A percentile compares a stretch with the other conserved stretches of the same genome.
Evolutionary conservation across 371 early-diverging fungal genomes (phyloP).

Genomic region (Mucor racemosus): DNA sequence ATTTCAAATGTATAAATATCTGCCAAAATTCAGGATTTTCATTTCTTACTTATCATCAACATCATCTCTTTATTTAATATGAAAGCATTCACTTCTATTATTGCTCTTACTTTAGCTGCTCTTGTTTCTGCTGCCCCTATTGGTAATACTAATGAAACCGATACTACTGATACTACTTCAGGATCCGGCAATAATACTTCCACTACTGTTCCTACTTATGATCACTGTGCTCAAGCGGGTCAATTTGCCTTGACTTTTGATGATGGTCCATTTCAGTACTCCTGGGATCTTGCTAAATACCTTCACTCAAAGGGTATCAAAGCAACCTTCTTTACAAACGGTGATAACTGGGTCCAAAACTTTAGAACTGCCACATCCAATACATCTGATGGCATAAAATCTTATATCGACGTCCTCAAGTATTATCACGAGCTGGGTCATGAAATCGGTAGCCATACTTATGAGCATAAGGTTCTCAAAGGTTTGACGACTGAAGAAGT

Average conservation of each 20-base stretch:
- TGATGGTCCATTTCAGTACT: slow-evolving; percentile 33
- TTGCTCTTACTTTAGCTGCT: slow-evolving; percentile 12
- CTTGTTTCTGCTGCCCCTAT: slow-evolving; percentile 14
- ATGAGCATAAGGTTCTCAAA: slow-evolving; percentile 15
- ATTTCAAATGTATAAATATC: neutral
- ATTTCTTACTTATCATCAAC: neutral
- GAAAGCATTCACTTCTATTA: slow-evolving; percentile 7
- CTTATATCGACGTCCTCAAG: slow-evolving; percentile 25
- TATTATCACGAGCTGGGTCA: slow-evolving; percentile 25
- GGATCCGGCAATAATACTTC: neutral
- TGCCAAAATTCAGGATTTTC: neutral
- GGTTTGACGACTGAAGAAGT: slow-evolving; percentile 16
- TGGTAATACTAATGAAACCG: neutral
- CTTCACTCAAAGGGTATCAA: slow-evolving; percentile 19
- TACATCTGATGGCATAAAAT: slow-evolving; percentile 22
- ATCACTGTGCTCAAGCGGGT: slow-evolving; percentile 24
- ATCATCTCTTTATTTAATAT: neutral
- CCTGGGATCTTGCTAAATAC: slow-evolving; percentile 24
- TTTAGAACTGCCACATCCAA: neutral
- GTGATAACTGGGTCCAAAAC: slow-evolving; percentile 34
- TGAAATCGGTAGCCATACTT: slow-evolving; percentile 37
- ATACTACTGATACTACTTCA: neutral
- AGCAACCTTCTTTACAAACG: slow-evolving; percentile 73
- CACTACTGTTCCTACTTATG: neutral
- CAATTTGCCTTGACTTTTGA: slow-evolving; percentile 38